phyloP scores from a whole-genome alignment of 495 filamentous ascomycete genomes.

The Aspergillus avenaceus region DNA sequence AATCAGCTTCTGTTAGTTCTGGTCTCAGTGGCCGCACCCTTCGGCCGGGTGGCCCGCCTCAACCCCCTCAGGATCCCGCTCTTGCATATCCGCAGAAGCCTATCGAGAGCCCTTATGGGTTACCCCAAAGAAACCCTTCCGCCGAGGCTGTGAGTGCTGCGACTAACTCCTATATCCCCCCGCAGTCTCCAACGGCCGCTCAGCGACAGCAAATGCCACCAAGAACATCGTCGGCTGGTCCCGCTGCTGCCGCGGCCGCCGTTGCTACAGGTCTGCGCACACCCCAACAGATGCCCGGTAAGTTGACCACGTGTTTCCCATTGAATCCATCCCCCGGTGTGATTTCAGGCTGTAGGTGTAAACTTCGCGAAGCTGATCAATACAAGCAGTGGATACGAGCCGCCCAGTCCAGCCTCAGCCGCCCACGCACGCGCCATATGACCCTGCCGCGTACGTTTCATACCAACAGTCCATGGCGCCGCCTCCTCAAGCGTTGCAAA shows the following conservation, averaged over 20 bases:
- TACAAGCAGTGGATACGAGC: conserved; percentile 17
- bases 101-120: conserved; percentile 47
- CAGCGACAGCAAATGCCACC: conserved; percentile 34
- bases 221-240: conserved; percentile 27
- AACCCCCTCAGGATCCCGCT: conserved; percentile 45
- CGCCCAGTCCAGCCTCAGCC: conserved; percentile 43
- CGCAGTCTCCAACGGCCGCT: conserved; percentile 39
- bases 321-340: background rate
- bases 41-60: conserved; percentile 49
- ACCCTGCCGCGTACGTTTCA: conserved; percentile 67
- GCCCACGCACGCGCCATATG: conserved; percentile 62
- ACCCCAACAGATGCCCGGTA: conserved; percentile 35
- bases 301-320: too few species aligned
- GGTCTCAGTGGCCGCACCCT: conserved; percentile 64
- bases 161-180: conserved; percentile 38
- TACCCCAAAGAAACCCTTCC: conserved; percentile 41
- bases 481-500: conserved; percentile 24
- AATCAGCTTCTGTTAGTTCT: conserved; percentile 44
- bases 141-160: conserved; percentile 45
- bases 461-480: conserved; percentile 40
- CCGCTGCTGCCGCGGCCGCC: conserved; percentile 31
- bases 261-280: conserved; percentile 30
- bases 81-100: conserved; percentile 41
- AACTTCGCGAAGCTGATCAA: background rate
- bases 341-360: background rate